phyloP scores from a whole-genome alignment of 805 yeast species.

The Torulaspora microellipsoides region DNA sequence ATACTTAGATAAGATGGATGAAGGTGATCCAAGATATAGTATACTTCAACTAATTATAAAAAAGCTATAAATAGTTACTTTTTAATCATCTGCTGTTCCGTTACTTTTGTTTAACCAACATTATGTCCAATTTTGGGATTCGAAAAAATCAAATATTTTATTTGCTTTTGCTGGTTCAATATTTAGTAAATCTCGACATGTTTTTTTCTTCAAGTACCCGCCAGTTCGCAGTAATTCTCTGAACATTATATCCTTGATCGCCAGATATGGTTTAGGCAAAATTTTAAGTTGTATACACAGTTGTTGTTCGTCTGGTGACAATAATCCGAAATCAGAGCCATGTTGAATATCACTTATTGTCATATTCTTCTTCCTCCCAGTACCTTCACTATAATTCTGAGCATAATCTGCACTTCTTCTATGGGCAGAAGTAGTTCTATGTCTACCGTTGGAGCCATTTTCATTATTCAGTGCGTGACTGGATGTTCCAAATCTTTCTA shows the following conservation, averaged over 20 bases:
- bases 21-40: slow-evolving; percentile 28
- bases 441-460: slow-evolving; percentile 22
- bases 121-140: slow-evolving; percentile 80
- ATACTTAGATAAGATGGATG: slow-evolving; percentile 30
- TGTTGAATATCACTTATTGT: slow-evolving; percentile 65
- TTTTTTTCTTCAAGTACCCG: slow-evolving; percentile 75
- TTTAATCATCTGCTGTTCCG: slow-evolving; percentile 2
- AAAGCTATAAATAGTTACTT: slow-evolving; percentile 22
- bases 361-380: slow-evolving; percentile 39
- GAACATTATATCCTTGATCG: slow-evolving; percentile 84
- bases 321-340: slow-evolving; percentile 75
- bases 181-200: slow-evolving; percentile 77
- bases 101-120: not conserved
- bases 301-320: slow-evolving; percentile 83
- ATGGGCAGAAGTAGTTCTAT: slow-evolving; percentile 29
- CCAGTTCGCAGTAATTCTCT: slow-evolving; percentile 82
- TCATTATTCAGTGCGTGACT: slow-evolving; percentile 24
- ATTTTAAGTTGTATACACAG: slow-evolving; percentile 80
- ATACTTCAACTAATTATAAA: slow-evolving; percentile 33
- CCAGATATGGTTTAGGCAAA: slow-evolving; percentile 88
- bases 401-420: slow-evolving; percentile 27
- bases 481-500: slow-evolving; percentile 47
- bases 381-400: slow-evolving; percentile 25
- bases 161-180: slow-evolving; percentile 85
- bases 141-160: slow-evolving; percentile 87